These are phyloP conservation scores for Heterobasidion annosum DNA, from an alignment of 1,284 basidiomycete genomes.

Conservation along the genomic window DNA sequence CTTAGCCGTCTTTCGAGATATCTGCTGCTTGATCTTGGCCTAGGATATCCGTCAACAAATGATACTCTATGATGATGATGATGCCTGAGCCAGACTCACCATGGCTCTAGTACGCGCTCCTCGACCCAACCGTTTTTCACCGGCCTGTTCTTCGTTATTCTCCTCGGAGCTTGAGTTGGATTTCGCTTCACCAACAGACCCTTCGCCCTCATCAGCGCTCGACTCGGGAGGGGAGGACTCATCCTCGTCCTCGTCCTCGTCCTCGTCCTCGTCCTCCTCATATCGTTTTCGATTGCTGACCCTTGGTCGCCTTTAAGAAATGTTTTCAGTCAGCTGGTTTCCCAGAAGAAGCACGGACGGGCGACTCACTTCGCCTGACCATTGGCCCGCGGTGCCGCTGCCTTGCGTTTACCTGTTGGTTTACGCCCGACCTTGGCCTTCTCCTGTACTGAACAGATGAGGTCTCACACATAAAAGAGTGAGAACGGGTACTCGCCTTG, in stretches of 20 bases:
- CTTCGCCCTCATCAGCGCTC: conserved; percentile 16
- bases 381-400: conserved; percentile 25
- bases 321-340: background rate
- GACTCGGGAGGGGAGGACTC: conserved; percentile 18
- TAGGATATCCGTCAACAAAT: background rate
- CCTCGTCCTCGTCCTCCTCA: conserved; percentile 21
- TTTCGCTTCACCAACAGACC: conserved; percentile 15
- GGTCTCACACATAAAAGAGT: conserved; percentile 4
- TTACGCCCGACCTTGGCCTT: conserved; percentile 23
- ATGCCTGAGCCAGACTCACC: conserved; percentile 17
- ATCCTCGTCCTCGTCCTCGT: conserved; percentile 10
- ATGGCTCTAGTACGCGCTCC: conserved; percentile 36
- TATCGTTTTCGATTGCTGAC: conserved; percentile 22
- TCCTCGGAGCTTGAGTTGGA: conserved; percentile 19
- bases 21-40: conserved; percentile 19
- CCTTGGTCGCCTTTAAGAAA: conserved; percentile 18
- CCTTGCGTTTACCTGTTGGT: conserved; percentile 28
- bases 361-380: conserved; percentile 29
- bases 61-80: background rate
- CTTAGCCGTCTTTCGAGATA: conserved; percentile 11
- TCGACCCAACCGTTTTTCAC: conserved; percentile 23
- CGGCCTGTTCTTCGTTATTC: conserved; percentile 20
- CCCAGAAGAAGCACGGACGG: background rate
- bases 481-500: conserved; percentile 4
- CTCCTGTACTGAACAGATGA: conserved; percentile 7